Evolutionary conservation across 2,329 filamentous ascomycete genomes (phyloP).

Genomic region (Aspergillus brunneoviolaceus): DNA sequence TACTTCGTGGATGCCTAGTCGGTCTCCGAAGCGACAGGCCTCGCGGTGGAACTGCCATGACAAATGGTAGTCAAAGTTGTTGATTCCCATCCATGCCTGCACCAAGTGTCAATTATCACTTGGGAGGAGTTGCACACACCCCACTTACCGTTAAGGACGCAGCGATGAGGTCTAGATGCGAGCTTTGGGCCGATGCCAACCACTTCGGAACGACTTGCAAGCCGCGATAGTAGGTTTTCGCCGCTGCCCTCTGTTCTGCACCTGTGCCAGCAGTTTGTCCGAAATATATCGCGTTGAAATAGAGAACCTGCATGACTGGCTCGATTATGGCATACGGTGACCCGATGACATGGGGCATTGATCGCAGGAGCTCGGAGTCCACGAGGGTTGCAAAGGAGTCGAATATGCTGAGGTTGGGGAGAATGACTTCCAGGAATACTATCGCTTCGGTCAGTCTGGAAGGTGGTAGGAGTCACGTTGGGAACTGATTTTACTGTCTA

Average conservation of each 20-base stretch:
- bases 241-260: background rate
- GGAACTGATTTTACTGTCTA: too few relatives aligned
- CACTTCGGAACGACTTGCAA: background rate
- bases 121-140: too few relatives aligned
- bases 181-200: constrained; percentile 3
- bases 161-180: constrained; percentile 6
- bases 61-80: constrained; percentile 12
- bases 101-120: background rate
- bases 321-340: constrained; percentile 5
- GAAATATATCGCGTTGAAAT: constrained; percentile 4
- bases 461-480: too few relatives aligned
- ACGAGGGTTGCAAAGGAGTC: background rate
- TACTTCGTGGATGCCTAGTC: constrained; percentile 3
- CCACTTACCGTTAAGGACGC: background rate
- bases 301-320: constrained; percentile 3
- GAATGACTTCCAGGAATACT: too few relatives aligned
- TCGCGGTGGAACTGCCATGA: constrained; percentile 10
- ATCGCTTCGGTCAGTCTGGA: too few relatives aligned
- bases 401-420: background rate
- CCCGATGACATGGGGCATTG: constrained; percentile 2
- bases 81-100: constrained; percentile 7
- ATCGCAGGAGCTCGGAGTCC: background rate
- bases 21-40: constrained; percentile 4
- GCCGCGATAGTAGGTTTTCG: constrained; percentile 5
- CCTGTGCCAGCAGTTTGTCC: background rate